phyloP scores from a whole-genome alignment of 768 basidiomycete species.

The Auricularia sp. region DNA sequence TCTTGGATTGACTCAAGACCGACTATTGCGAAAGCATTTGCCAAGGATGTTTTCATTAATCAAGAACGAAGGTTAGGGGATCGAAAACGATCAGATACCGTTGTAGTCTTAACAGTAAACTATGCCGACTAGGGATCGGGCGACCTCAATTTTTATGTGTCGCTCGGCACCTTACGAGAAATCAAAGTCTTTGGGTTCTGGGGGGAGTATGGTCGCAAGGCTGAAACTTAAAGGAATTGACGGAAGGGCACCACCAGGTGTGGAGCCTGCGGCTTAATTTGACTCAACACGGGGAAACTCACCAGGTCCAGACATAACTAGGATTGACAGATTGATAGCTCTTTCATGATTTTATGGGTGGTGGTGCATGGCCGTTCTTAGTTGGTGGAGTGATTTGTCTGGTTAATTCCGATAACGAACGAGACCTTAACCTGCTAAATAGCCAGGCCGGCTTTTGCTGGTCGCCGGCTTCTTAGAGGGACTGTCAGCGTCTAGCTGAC shows the following conservation, averaged over 20 bases:
- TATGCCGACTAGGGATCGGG: too few relatives aligned
- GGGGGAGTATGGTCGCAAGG: constrained; percentile 66
- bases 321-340: constrained; percentile 80
- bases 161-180: too few relatives aligned
- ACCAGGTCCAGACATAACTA: too few relatives aligned
- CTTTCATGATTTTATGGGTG: constrained; percentile 79
- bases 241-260: constrained; percentile 73
- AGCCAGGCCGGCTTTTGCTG: constrained; percentile 68
- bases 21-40: too few relatives aligned
- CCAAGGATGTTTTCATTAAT: too few relatives aligned
- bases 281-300: too few relatives aligned
- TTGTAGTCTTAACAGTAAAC: too few relatives aligned
- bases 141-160: too few relatives aligned
- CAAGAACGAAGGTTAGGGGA: too few relatives aligned
- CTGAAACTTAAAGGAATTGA: constrained; percentile 81
- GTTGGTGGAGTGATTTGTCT: constrained; percentile 93
- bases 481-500: constrained; percentile 71
- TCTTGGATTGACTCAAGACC: too few relatives aligned
- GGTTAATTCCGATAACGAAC: constrained; percentile 93
- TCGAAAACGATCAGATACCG: too few relatives aligned
- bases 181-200: constrained; percentile 85
- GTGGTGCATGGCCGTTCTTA: constrained; percentile 86
- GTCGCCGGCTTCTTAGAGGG: constrained; percentile 77
- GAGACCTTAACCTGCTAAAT: constrained; percentile 92
- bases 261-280: constrained; percentile 79